Evolutionary conservation across 768 basidiomycete species (phyloP).

Genomic region (Harrya chromipes): DNA sequence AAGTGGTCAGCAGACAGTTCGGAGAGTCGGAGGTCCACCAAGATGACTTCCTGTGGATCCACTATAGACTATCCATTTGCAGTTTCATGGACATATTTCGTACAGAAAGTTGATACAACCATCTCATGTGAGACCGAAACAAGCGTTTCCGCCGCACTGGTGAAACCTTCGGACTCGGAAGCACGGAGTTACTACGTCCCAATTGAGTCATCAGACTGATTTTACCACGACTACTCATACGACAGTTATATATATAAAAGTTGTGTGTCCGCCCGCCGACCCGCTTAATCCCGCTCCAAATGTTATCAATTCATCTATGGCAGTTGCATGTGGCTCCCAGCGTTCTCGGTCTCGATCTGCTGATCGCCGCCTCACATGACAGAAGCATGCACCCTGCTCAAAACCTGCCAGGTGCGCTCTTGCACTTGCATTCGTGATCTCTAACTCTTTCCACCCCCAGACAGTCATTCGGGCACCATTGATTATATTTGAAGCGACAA

Average conservation of each 20-base stretch:
- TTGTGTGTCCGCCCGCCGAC: too few relatives aligned
- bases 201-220: too few relatives aligned
- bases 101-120: too few relatives aligned
- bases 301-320: neutral
- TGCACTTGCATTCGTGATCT: neutral
- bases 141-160: too few relatives aligned
- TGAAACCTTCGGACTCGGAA: too few relatives aligned
- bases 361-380: constrained; percentile 7
- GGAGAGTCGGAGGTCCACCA: neutral
- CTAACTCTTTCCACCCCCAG: neutral
- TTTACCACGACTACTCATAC: neutral
- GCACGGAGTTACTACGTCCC: too few relatives aligned
- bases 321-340: neutral
- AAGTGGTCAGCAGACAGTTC: neutral
- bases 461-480: neutral
- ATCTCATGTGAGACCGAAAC: too few relatives aligned
- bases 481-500: neutral
- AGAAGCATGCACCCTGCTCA: neutral
- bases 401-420: neutral
- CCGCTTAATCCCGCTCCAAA: neutral
- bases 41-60: neutral
- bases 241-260: neutral
- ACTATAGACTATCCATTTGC: neutral
- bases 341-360: neutral
- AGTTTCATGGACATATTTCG: neutral